Base-by-base conservation (phyloP, 1,284 basidiomycete genomes). In the Ustilago loliicola region DNA sequence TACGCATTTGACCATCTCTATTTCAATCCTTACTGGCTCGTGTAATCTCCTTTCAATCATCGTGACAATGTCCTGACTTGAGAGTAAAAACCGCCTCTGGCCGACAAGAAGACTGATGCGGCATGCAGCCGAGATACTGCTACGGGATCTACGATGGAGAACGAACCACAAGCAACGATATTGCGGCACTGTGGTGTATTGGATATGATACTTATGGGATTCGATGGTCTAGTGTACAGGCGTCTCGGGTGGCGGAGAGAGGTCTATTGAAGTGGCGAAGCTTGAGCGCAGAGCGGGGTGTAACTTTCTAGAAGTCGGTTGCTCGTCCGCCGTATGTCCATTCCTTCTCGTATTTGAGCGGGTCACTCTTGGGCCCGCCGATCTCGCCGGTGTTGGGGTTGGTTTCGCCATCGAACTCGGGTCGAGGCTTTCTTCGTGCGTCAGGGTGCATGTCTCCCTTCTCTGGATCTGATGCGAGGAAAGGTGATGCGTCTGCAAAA, bases 291-390 rank as follows among this genome's bases (percentile, higher is more conserved):
- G 27, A 36, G 29, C 17, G 5, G 23, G 21, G 34, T 9, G 6
- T 23, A 21, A 9, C n/a, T n/a, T 15, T 40, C 38, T 38, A 86
- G 61, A 84, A 86, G 56, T 86, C 85, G 19, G 82, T 83, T 1
- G 84, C 83, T 27, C 86, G 74, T 0, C 86, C 86, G 17, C 83
- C 86, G 53, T 82, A 87, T 2, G 81, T 80, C 86, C 86, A 87
- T 50, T 87, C 86, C 51, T 77, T 72, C 36, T 82, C 75, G 77
- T 85, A 86, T 30, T 70, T 83, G 63, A 90, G 86, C 21, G 90
- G 90, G 79, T 90, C 89, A 21, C 87, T 86, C 83, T 90, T 90
- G 1, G 90, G 90, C 0, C 90, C 90, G 0, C 89, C 89, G 9
- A 88, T 77, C 79, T 90, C 90, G 19, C 90, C 90, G 34, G 90